A percentile compares a stretch with the other conserved stretches of the same genome.
Evolutionary conservation across 768 basidiomycete species (phyloP).

Genomic region (Coprinopsis strossmayeri): DNA sequence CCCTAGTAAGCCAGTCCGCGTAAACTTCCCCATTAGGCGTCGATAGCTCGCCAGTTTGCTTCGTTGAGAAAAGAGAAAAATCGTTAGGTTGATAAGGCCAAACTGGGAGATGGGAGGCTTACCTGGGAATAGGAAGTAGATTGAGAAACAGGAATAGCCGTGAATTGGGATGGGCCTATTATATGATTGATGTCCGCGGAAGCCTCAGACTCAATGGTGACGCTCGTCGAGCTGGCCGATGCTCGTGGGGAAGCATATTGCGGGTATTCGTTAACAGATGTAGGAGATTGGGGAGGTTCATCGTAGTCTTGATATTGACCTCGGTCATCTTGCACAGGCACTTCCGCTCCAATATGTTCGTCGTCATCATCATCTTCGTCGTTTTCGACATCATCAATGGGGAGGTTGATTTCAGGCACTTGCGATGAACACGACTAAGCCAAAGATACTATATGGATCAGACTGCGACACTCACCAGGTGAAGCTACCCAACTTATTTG

Average conservation of each 20-base stretch:
- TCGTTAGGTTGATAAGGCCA: constrained; percentile 8
- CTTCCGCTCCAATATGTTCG: constrained; percentile 28
- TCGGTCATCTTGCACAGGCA: constrained; percentile 35
- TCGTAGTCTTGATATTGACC: constrained; percentile 32
- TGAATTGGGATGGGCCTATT: constrained; percentile 40
- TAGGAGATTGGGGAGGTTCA: constrained; percentile 44
- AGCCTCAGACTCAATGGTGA: constrained; percentile 59
- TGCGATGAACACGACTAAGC: constrained; percentile 6
- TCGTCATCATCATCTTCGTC: constrained; percentile 47
- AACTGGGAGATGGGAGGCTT: not conserved
- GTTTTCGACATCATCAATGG: constrained; percentile 53
- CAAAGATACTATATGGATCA: constrained; percentile 6
- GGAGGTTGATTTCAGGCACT: constrained; percentile 63
- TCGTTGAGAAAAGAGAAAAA: too few relatives aligned
- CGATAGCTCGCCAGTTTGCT: constrained; percentile 39
- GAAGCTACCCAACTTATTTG: constrained; percentile 76
- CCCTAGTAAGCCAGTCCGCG: constrained; percentile 33
- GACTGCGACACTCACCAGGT: constrained; percentile 48
- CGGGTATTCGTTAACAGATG: constrained; percentile 42
- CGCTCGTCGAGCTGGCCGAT: constrained; percentile 54
- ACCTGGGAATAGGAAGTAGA: constrained; percentile 12
- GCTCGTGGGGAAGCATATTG: constrained; percentile 45
- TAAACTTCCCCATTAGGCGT: constrained; percentile 42
- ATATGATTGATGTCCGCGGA: constrained; percentile 41
- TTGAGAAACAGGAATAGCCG: constrained; percentile 17